Conservation (phyloP, 2,329 filamentous ascomycete genomes). For the Talaromyces marneffei region DNA sequence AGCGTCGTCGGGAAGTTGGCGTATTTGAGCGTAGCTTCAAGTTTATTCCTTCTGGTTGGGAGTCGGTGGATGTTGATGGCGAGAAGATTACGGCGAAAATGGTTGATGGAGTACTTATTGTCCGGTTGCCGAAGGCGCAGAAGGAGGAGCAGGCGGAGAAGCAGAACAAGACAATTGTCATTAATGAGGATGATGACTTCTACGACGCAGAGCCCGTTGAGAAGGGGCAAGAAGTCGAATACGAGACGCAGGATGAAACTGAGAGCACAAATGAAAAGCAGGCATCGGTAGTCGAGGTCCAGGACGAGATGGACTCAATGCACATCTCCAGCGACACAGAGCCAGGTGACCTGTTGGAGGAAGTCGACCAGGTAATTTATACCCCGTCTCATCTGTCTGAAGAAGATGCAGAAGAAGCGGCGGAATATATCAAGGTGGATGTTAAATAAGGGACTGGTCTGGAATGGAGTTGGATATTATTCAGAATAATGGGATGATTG, state of each 20-base stretch:
- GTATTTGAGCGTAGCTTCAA: conserved; percentile 66
- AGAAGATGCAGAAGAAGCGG: conserved; percentile 12
- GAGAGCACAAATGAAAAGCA: conserved; percentile 4
- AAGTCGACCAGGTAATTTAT: conserved; percentile 18
- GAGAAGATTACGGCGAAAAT: conserved; percentile 67
- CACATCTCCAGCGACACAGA: conserved; percentile 24
- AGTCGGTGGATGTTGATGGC: conserved; percentile 58
- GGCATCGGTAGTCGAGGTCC: conserved; percentile 9
- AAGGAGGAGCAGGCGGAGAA: conserved; percentile 31
- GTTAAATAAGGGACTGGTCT: conserved; percentile 41
- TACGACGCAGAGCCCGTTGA: not conserved
- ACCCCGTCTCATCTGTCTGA: conserved; percentile 11
- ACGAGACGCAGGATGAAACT: not conserved
- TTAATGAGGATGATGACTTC: conserved; percentile 17
- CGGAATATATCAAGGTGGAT: conserved; percentile 55
- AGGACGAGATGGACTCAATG: conserved; percentile 17
- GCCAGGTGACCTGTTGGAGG: conserved; percentile 19
- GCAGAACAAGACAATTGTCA: conserved; percentile 18
- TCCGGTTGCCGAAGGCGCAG: conserved; percentile 71
- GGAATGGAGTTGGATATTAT: not conserved
- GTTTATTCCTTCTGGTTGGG: conserved; percentile 48
- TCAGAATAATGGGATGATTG: not conserved
- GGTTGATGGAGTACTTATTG: conserved; percentile 68
- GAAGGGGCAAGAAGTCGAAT: not conserved
- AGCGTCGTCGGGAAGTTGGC: conserved; percentile 69